Percentiles rank a stretch among this genome's conserved stretches.
These are phyloP conservation scores for Xylariales sp. DNA, from an alignment of 2,329 filamentous ascomycete species.

Conservation along the genomic window DNA sequence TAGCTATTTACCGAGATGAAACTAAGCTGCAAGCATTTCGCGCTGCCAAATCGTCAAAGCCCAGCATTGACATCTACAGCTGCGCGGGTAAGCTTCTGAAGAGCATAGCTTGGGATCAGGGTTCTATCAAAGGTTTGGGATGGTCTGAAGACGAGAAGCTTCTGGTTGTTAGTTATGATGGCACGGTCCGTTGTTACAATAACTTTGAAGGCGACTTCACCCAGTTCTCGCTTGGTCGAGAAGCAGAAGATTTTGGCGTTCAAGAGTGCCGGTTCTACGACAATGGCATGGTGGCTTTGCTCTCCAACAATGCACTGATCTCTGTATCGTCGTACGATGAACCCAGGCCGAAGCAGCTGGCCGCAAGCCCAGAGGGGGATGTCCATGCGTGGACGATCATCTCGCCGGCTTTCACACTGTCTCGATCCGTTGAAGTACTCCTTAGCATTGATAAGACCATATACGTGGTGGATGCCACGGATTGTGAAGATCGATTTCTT, in stretches of 20 bases:
- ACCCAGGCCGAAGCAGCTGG: conserved; percentile 79
- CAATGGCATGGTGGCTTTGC: conserved; percentile 85
- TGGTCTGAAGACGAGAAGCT: conserved; percentile 97
- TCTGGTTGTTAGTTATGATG: conserved; percentile 82
- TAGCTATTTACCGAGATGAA: conserved; percentile 89
- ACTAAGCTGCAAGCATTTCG: conserved; percentile 77
- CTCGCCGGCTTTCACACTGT: conserved; percentile 81
- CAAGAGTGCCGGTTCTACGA: conserved; percentile 89
- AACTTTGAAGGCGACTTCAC: conserved; percentile 93
- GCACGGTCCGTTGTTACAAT: conserved; percentile 84
- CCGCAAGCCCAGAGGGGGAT: conserved; percentile 68
- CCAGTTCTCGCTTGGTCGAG: conserved; percentile 87
- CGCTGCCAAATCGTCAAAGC: conserved; percentile 66
- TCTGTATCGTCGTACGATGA: conserved; percentile 88
- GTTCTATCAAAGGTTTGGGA: conserved; percentile 78
- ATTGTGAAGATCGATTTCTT: conserved; percentile 85
- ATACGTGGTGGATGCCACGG: conserved; percentile 79
- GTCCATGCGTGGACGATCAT: conserved; percentile 89
- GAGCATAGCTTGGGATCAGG: conserved; percentile 87
- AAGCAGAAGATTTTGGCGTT: conserved; percentile 83
- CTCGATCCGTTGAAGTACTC: conserved; percentile 87
- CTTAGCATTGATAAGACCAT: conserved; percentile 82
- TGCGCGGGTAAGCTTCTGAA: conserved; percentile 85
- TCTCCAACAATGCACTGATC: conserved; percentile 82
- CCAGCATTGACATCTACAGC: conserved; percentile 91